A percentile compares a stretch with the other conserved stretches of the same genome.
Evolutionary conservation across 371 early-diverging fungal species (phyloP).

Genomic region (Choanephora cucurbitarum): DNA sequence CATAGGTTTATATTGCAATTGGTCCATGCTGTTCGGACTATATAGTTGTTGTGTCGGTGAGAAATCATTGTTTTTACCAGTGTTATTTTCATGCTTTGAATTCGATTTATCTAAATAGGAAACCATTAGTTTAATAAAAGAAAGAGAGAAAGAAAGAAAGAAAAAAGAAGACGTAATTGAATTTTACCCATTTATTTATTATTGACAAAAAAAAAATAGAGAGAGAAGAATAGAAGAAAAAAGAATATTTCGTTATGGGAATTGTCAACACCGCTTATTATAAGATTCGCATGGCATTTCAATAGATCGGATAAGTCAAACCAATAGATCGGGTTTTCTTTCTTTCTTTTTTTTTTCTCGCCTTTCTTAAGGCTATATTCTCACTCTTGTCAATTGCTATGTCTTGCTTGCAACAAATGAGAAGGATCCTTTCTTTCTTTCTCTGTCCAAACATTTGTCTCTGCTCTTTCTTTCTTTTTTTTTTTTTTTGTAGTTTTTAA

Average conservation of each 20-base stretch:
- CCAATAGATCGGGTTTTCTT: too few relatives aligned
- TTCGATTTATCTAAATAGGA: not conserved
- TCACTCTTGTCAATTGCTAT: too few relatives aligned
- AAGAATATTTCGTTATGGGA: constrained; percentile 2
- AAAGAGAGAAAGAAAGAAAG: not conserved
- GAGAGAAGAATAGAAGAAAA: not conserved
- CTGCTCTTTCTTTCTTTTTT: too few relatives aligned
- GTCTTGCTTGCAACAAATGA: too few relatives aligned
- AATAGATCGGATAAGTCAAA: too few relatives aligned
- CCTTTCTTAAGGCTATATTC: too few relatives aligned
- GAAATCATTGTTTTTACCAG: not conserved
- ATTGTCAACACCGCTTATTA: not conserved
- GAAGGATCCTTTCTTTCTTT: too few relatives aligned
- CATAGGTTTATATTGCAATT: not conserved
- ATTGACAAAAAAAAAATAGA: not conserved
- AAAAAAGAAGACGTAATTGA: too few relatives aligned
- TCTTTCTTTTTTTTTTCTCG: too few relatives aligned
- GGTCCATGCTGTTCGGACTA: not conserved
- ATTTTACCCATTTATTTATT: too few relatives aligned
- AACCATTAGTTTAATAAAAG: not conserved
- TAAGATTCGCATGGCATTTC: not conserved
- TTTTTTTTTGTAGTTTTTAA: too few relatives aligned
- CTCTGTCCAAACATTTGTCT: too few relatives aligned
- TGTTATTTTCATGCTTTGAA: not conserved
- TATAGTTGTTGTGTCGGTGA: not conserved